A percentile compares a stretch with the other conserved stretches of the same genome.
phyloP scores from a whole-genome alignment of 306 rosid species.

The Pachyrhizus erosus region DNA sequence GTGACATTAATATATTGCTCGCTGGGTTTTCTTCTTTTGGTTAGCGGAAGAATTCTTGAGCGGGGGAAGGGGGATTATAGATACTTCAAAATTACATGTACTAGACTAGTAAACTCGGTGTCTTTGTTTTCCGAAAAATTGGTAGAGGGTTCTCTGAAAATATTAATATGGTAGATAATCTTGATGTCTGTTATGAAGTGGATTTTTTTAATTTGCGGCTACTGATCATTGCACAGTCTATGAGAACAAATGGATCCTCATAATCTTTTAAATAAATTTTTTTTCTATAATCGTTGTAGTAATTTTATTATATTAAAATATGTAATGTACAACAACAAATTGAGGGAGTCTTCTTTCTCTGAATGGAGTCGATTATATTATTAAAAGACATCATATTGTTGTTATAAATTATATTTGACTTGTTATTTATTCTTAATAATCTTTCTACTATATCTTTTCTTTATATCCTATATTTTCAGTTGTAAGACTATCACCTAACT shows the following conservation, averaged over 20 bases:
- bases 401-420: too few species aligned
- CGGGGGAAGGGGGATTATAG: conserved; percentile 2
- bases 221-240: conserved; percentile 14
- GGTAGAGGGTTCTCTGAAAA: conserved; percentile 26
- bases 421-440: too few species aligned
- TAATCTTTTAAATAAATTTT: background rate
- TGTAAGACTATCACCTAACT: too few species aligned
- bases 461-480: too few species aligned
- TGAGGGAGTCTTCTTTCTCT: too few species aligned
- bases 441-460: too few species aligned
- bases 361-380: too few species aligned
- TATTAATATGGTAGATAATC: background rate
- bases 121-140: background rate
- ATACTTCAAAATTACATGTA: conserved; percentile 41
- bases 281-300: too few species aligned
- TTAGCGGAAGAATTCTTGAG: conserved; percentile 45
- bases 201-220: conserved; percentile 28
- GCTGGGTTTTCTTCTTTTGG: conserved; percentile 35
- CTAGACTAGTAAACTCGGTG: background rate
- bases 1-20: conserved; percentile 37
- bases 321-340: too few species aligned
- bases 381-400: too few species aligned
- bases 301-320: too few species aligned
- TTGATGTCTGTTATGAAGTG: conserved; percentile 3
- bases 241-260: conserved; percentile 8